Conservation (phyloP, 495 filamentous ascomycete species). For the Podospora conica region DNA sequence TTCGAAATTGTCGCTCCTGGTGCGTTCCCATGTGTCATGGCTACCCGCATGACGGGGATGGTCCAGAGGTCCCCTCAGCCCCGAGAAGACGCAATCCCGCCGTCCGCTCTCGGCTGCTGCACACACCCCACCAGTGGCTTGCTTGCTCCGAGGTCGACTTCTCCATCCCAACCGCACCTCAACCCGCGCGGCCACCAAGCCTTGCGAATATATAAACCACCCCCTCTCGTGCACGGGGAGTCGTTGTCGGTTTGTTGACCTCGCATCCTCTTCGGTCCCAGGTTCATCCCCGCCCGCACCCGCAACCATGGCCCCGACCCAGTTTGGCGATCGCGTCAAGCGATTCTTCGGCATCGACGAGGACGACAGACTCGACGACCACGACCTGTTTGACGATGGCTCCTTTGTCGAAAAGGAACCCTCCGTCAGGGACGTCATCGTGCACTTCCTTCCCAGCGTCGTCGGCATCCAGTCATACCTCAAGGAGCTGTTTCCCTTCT, state of each 20-base stretch:
- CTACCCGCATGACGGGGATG: constrained; percentile 13
- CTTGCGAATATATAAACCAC: constrained; percentile 17
- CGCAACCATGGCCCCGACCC: constrained; percentile 21
- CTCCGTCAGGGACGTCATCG: constrained; percentile 60
- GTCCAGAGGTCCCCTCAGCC: background rate
- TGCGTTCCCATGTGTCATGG: constrained; percentile 24
- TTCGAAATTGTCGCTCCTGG: background rate
- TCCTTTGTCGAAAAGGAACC: constrained; percentile 77
- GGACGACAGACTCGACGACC: constrained; percentile 20
- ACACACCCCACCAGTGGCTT: background rate
- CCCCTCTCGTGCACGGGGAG: background rate
- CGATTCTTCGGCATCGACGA: constrained; percentile 25
- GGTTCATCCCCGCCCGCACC: background rate
- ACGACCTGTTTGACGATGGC: constrained; percentile 35
- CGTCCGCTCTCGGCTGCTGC: background rate
- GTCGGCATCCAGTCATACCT: constrained; percentile 49
- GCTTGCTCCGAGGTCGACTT: background rate
- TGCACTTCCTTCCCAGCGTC: constrained; percentile 48
- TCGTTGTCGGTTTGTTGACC: background rate
- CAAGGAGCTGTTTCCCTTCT: constrained; percentile 40
- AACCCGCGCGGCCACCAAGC: background rate
- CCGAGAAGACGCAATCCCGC: constrained; percentile 7
- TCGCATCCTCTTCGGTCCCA: background rate
- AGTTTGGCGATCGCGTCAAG: constrained; percentile 22
- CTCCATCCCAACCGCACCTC: background rate